Evolutionary conservation across 306 rosid genomes (phyloP), one percentile per base, ranked within the genome.

Genomic region (Cyamopsis tetragonoloba): DNA sequence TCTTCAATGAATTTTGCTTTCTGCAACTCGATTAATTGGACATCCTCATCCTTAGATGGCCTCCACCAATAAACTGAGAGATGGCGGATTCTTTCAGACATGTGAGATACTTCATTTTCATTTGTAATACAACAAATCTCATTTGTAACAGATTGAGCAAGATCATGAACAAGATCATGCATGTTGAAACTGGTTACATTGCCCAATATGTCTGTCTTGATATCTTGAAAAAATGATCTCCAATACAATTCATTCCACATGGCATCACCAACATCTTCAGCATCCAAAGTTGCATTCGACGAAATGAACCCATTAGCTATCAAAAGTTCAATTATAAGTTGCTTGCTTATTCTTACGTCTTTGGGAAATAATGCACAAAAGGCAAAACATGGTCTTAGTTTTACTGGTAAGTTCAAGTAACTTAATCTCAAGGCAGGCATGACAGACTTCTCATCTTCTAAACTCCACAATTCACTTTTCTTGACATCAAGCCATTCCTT

Each of bases 161-260:
- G 74, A 32, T 69, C 65, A 5, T 46, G 66, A 6, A 74, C 24
- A 7, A 80, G 47, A 64, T 65, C 77, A 35, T 75, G 77, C 51
- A 73, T 73, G 26, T 53, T 55, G 28, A 62, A 79, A 13, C 1
- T 0, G 3, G 0, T 6, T 7, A 62, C 13, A 2, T 23, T 17
- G 8, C 70, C 74, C 14, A 41, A 31, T 56, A 14, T n/a, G 22
- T 68, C 19, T 0, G 0, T 54, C 27, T 15, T 0, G 2, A 24
- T 61, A 20, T 68, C 73, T 34, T 70, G 74, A 4, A 80, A 80
- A 10, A 80, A 80, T 1, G 75, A 80, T 53, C 67, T 70, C 38
- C 35, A 38, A 7, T n/a, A 35, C 43, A 80, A 44, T 41, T 80
- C 78, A 5, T 75, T 58, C 18, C 50, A 75, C 3, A 31, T 54